Conservation (phyloP, 305 asterid genomes). For the Withania somnifera region DNA sequence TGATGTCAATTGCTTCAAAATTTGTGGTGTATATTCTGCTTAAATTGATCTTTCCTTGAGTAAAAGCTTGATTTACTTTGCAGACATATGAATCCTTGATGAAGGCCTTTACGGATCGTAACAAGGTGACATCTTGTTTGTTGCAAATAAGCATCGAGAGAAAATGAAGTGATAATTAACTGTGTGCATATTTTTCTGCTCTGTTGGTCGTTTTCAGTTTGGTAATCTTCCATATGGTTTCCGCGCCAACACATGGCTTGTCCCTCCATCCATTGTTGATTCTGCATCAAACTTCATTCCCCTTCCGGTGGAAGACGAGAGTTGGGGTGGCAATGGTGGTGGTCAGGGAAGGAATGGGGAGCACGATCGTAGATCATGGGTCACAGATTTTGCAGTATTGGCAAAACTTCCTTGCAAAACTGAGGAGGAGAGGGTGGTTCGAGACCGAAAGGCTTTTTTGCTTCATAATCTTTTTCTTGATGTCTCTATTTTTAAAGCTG, state of each 20-base stretch:
- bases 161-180: neutral
- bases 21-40: neutral
- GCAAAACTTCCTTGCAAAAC: conserved; percentile 86
- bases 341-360: conserved; percentile 84
- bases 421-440: conserved; percentile 88
- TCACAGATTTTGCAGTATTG: conserved; percentile 71
- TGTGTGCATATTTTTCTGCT: conserved; percentile 15
- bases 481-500: conserved; percentile 76
- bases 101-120: conserved; percentile 86
- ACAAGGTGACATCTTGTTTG: conserved; percentile 55
- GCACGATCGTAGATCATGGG: conserved; percentile 88
- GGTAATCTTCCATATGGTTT: conserved; percentile 98
- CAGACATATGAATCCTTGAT: conserved; percentile 89
- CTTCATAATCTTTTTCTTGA: conserved; percentile 94
- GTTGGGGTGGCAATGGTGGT: conserved; percentile 97
- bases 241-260: conserved; percentile 98
- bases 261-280: conserved; percentile 61
- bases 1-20: neutral
- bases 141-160: neutral
- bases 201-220: conserved; percentile 50
- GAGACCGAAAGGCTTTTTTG: conserved; percentile 97
- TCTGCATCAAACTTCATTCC: conserved; percentile 42
- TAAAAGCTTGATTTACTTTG: conserved; percentile 20
- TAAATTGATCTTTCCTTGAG: neutral
- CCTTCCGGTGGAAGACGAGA: conserved; percentile 80